Conservation (phyloP, 495 filamentous ascomycete species). For the Hypoxylon cercidicola region DNA sequence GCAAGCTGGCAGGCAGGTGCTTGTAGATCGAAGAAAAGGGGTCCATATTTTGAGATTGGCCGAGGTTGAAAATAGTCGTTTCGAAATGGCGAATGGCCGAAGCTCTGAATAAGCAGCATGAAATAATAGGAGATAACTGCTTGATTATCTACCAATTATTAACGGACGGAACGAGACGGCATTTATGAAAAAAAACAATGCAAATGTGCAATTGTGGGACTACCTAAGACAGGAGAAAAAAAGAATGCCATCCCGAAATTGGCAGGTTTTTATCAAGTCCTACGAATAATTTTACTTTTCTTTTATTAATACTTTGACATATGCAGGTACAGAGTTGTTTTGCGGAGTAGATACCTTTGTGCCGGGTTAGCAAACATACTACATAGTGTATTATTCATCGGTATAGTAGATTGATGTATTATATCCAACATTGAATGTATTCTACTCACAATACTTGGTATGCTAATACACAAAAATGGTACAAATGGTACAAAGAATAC, state of each 20-base stretch:
- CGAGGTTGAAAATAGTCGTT: slow-evolving; percentile 17
- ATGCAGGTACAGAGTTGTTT: slow-evolving; percentile 11
- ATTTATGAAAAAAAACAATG: too few relatives aligned
- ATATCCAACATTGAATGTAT: too few relatives aligned
- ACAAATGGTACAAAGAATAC: not conserved
- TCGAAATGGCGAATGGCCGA: not conserved
- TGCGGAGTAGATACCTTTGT: slow-evolving; percentile 5
- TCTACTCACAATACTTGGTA: too few relatives aligned
- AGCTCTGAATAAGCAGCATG: not conserved
- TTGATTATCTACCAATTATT: slow-evolving; percentile 1
- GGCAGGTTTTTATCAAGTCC: not conserved
- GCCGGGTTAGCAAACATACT: too few relatives aligned
- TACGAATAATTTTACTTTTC: slow-evolving; percentile 10
- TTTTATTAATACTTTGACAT: slow-evolving; percentile 5
- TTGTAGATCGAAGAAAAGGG: not conserved
- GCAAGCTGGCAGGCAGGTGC: too few relatives aligned
- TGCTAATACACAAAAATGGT: too few relatives aligned
- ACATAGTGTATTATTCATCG: too few relatives aligned
- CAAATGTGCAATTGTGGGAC: not conserved
- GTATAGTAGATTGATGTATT: too few relatives aligned
- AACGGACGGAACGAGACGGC: not conserved
- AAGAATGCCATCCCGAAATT: not conserved
- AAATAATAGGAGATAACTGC: slow-evolving; percentile 1
- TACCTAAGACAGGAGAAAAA: slow-evolving; percentile 6
- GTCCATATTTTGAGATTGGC: slow-evolving; percentile 37